Evolutionary conservation across 305 asterid species (phyloP), one percentile per base, ranked within the genome.

Genomic region (Solanum hybrid): DNA sequence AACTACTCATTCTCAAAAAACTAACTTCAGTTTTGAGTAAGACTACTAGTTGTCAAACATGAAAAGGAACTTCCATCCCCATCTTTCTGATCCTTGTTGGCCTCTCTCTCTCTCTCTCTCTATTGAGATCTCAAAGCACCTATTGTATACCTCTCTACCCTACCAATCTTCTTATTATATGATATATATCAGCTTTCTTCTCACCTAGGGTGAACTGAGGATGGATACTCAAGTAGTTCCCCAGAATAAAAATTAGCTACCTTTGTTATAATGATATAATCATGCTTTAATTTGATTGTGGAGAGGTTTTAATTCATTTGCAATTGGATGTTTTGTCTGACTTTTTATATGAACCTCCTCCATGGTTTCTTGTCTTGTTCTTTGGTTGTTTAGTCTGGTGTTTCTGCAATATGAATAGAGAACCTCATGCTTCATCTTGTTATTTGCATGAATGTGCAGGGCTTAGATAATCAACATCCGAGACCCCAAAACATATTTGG

Each of bases 381-480:
- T 81, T 42, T 81, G 85, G 29, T 78, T 35, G 85, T 36, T 36
- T 38, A 32, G 86, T 81, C 36, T 40, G 71, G 37, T 42, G 36
- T 38, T 42, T 81, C 71, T 40, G 71, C 26, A 81, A 42, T 81
- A 36, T 40, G 37, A 81, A 81, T 27, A 42, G 37, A 45, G 26
- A 82, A 10, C 87, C 19, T 82, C 87, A 42, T 45, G 87, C 72
- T 82, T 45, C 32, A 82, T 82, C 87, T 82, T 42, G 38, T 15
- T 82, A 29, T 42, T 82, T 82, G 87, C 71, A 27, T 45, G 86
- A 3, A 32, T 87, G 60, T 94, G 92, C 94, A 95, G 98, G 95
- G 92, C 89, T 89, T 89, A 35, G 94, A 90, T 66, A 89, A 90
- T 91, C 92, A 90, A 89, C 90, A 88, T 88, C 94, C 73, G 32